These are phyloP conservation scores for Sugiyamaella boreocaroliniensis DNA, from an alignment of 805 yeast genomes.

Conservation along the genomic window DNA sequence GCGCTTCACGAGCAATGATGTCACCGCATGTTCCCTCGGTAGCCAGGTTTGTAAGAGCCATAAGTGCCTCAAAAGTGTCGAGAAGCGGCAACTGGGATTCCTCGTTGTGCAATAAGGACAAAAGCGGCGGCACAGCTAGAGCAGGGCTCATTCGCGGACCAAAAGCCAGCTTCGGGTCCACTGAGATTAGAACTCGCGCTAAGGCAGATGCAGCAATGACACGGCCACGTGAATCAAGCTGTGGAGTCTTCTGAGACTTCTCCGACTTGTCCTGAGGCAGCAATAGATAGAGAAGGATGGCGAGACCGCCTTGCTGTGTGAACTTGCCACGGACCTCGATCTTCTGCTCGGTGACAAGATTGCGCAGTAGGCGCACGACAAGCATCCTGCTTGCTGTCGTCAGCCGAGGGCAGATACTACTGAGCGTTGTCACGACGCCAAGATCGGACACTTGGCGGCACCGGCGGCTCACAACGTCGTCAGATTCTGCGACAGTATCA, in stretches of 20 bases:
- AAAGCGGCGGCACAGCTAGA: constrained; percentile 29
- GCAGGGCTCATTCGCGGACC: constrained; percentile 27
- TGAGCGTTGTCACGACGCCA: constrained; percentile 21
- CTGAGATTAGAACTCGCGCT: constrained; percentile 31
- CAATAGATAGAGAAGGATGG: constrained; percentile 27
- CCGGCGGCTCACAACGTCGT: constrained; percentile 18
- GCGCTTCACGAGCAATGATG: constrained; percentile 35
- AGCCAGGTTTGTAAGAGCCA: constrained; percentile 64
- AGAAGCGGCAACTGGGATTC: constrained; percentile 25
- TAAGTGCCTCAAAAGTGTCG: constrained; percentile 46
- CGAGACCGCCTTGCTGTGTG: constrained; percentile 32
- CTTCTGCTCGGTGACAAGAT: constrained; percentile 24
- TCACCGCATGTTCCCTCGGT: constrained; percentile 38
- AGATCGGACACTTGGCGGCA: constrained; percentile 24
- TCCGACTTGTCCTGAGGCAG: constrained; percentile 12
- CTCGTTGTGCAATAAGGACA: constrained; percentile 23
- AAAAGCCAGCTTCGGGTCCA: constrained; percentile 31
- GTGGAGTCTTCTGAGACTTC: neutral
- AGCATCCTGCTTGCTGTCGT: constrained; percentile 22
- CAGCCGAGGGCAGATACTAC: constrained; percentile 18
- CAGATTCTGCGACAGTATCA: constrained; percentile 18
- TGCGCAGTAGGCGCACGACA: constrained; percentile 25
- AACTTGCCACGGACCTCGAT: constrained; percentile 21
- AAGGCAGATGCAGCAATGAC: constrained; percentile 27
- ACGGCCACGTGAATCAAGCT: constrained; percentile 10